Evolutionary conservation across 2,329 filamentous ascomycete genomes (phyloP), one percentile per base, ranked within the genome.

Genomic region (Trichoderma afroharzianum): DNA sequence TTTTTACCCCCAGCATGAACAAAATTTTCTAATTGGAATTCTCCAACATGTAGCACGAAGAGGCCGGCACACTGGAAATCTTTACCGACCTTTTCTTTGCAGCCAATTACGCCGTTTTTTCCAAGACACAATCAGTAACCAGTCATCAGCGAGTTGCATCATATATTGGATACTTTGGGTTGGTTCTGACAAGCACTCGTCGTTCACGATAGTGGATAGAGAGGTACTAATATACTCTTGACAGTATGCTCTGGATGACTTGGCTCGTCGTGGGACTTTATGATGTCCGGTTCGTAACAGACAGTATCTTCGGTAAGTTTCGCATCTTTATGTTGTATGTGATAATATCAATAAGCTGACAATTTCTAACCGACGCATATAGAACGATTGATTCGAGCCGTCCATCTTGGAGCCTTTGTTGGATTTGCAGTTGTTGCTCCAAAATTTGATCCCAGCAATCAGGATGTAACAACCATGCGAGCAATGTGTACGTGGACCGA

Each of bases 191-290:
- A 6, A n/a, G 2, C 30, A 21, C 15, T 26, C 14, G 21, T 21
- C 26, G 26, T 1, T 14, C 24, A 32, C 2, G 24, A 32, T 15
- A 21, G 2, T 21, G 14, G 24, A 1, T 63, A 26, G 9, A 3
- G 50, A 30, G n/a, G 50, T 28, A 21, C 33, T 63, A 24, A 58
- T 9, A 18, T 7, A 2, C n/a, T 43, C 24, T 55, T 8, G 18
- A 3, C 18, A 83, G 86, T 26, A 82, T 92, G 21, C 81, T 92
- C 6, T 92, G 90, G 90, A 87, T 90, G 72, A 91, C 88, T n/a
- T 92, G 90, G 90, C 85, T 91, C 43, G 83, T 90, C 72, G 86
- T 89, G 28, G 85, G 86, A 8, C 80, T 92, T 1, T 91, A 89
- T 77, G 90, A 92, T 78, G 86, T 92, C 43, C 88, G 90, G 0